Base-by-base conservation (phyloP, 1,139 yeast genomes). In the Candida labiduridarum region DNA sequence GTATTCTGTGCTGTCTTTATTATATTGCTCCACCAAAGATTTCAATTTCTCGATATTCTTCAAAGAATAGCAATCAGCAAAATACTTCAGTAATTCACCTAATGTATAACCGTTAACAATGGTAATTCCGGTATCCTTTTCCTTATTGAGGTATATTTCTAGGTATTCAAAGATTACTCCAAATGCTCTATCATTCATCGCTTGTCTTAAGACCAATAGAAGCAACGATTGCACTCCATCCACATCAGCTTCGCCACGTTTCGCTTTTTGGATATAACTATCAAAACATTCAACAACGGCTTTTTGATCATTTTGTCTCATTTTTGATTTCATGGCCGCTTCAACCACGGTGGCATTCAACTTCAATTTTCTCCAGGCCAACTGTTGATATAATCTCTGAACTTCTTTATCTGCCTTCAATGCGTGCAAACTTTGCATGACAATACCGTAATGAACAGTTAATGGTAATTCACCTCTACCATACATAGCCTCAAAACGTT, bases 401-500 rank as follows among this genome's bases (percentile, higher is more conserved):
- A 86, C 79, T 52, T 83, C 78, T 12, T 74, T 74, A 3, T 68
- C 62, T 29, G 85, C 83, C 0, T 90, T 90, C 44, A 81, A 67
- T 8, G 67, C 61, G 0, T 89, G 83, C 53, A 89, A 69, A 0
- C 90, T 84, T 49, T 73, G 69, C 81, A 90, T 82, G 4, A 87
- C 83, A 34, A 83, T 76, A 3, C 82, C 76, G 61, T 87, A 88
- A 61, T 87, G 91, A 5, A 70, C 62, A 12, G 79, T 67, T 46
- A 78, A 77, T 3, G 91, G 88, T 22, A 80, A 65, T 41, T 79
- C 71, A 1, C 84, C 85, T 25, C 76, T 68, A 1, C 85, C 85
- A 54, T 83, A 79, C 64, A 87, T 71, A 2, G 73, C 75, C 54
- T 87, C 89, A 60, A 89, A 85, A 46, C 82, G 79, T n/a, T 68